Evolutionary conservation across 176 grass and related monocot species (phyloP), one percentile per base, ranked within the genome.

Genomic region (Pontederia paniculata): DNA sequence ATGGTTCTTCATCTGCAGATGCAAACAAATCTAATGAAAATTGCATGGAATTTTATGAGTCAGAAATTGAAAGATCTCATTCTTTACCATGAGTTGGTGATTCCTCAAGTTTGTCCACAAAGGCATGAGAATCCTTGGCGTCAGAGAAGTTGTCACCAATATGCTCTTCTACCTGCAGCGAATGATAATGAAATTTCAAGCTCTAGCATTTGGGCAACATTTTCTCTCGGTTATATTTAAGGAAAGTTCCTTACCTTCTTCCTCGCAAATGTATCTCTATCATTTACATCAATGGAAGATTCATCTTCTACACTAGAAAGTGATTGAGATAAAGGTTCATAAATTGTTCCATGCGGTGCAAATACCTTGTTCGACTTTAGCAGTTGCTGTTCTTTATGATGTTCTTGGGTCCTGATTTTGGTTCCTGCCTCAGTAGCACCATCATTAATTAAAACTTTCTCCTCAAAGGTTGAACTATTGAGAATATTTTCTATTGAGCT

Each of bases 51-150:
- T 37, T 37, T 37, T 37, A 2, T 0, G 28, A 37, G 28, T 37
- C 28, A 37, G 5, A 37, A 37, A 37, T 37, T 2, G 28, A 37
- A 37, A 37, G 28, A 37, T 37, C 28, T 37, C 28, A 37, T 45
- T 50, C 11, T 44, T 73, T 64, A 98, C 86, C 83, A 70, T 77
- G 64, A 63, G 77, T 66, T 58, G 66, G 47, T 3, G 69, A 70
- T 55, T 69, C 60, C 65, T 81, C 63, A 41, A 69, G 62, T 21
- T 77, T 75, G 65, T 72, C 51, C 18, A 45, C 53, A 42, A 66
- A 31, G n/a, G 9, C 63, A 45, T 14, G 47, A 52, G 43, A 19
- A 22, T n/a, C 65, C 28, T 43, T 17, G 46, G 13, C 9, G 50
- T 57, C 66, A 54, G 50, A 3, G 17, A 74, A 58, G 44, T 68